Evolutionary conservation across 2,329 filamentous ascomycete genomes (phyloP), one percentile per base, ranked within the genome.

Genomic region (Exserohilum rostratum): DNA sequence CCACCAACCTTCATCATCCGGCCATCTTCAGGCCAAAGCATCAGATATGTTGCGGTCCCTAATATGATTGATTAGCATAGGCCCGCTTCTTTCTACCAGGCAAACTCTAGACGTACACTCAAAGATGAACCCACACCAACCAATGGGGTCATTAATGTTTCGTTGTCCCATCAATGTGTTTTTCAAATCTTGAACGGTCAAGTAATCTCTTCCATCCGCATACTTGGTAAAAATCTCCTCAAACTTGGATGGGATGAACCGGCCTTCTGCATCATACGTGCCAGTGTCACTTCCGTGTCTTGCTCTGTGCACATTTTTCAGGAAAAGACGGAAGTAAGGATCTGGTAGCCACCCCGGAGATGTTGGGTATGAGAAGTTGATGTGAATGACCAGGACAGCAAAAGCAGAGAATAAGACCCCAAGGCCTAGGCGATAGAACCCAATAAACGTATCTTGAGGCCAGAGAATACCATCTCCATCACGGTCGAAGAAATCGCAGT

Each of bases 1-100:
- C 18, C 15, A 22, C 43, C 18, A 15, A 57, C 55, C 46, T 87
- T 87, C 64, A 71, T 77, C 71, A 86, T 78, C 46, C 75, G 74
- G 0, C 84, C 84, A 64, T 87, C 82, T 35, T 79, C 77, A 0
- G 84, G 83, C 80, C 80, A 82, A 5, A 85, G 70, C 39, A 87
- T 72, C 13, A 85, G 62, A 52, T 82, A 84, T 0, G 80, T 80
- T 0, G 80, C 81, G 2, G 77, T 61, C 78, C 78, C 78, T 77
- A 63, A 17, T 20, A 29, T 6, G n/a, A 22, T 11, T 1, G 3
- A 27, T 55, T 22, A 58, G 29, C 31, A 25, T 18, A 3, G 13
- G 27, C 2, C n/a, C 30, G 20, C 2, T 13, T 38, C 37, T 22
- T n/a, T n/a, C 12, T 9, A 2, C 3, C 6, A 13, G 10, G 6